phyloP scores from a whole-genome alignment of 257 asterid species.

The Solanum rostratum region DNA sequence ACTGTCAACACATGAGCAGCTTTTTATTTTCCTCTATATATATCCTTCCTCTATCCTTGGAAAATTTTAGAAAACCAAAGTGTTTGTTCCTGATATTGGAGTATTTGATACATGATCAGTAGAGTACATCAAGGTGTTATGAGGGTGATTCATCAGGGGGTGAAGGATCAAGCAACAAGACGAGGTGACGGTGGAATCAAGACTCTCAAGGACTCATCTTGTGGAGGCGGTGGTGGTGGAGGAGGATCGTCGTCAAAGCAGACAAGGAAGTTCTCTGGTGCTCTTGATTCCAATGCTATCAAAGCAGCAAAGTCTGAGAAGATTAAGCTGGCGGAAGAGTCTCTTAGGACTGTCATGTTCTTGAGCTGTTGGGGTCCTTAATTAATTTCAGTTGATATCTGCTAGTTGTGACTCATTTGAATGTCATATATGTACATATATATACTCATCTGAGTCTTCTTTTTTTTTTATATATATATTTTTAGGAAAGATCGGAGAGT shows the following conservation, averaged over 20 bases:
- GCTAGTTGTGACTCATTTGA: background rate
- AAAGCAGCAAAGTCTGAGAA: slow-evolving; percentile 13
- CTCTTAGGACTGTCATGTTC: slow-evolving; percentile 53
- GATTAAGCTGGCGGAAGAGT: slow-evolving; percentile 39
- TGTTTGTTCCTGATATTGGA: background rate
- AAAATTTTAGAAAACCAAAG: background rate
- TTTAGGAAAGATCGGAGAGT: background rate
- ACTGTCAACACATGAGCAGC: background rate
- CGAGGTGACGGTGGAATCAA: slow-evolving; percentile 7
- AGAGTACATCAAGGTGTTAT: slow-evolving; percentile 20
- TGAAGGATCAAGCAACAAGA: slow-evolving; percentile 34
- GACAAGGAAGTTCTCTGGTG: slow-evolving; percentile 22
- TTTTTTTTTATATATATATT: background rate
- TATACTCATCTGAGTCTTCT: background rate
- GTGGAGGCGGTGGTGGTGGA: background rate
- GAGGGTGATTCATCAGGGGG: slow-evolving; percentile 47
- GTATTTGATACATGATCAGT: background rate
- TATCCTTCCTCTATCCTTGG: background rate
- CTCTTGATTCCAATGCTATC: slow-evolving; percentile 11
- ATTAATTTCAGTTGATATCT: background rate
- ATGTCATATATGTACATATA: background rate
- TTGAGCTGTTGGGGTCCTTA: slow-evolving; percentile 65
- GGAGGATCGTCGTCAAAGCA: slow-evolving; percentile 10
- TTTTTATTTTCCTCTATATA: background rate
- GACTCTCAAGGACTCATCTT: slow-evolving; percentile 15